These are phyloP conservation scores for Dactylellina parvicollis DNA, from an alignment of 2,329 filamentous ascomycete genomes.

Conservation along the genomic window DNA sequence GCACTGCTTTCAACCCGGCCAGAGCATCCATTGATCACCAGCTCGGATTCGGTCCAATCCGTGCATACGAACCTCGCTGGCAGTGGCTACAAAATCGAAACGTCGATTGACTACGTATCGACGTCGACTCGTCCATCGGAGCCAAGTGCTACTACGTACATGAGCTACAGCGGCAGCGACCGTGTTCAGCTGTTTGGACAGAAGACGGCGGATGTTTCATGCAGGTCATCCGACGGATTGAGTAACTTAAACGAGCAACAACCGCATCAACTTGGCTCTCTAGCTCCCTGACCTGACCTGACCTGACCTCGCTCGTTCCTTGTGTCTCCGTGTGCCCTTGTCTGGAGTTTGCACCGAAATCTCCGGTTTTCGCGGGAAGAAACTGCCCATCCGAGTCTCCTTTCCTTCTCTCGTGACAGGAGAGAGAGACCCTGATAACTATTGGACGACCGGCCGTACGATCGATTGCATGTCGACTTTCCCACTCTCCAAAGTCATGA, in stretches of 20 bases:
- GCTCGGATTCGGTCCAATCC: background rate
- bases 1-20: background rate
- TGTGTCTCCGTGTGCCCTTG: slow-evolving; percentile 8
- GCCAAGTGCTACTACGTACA: too few species aligned
- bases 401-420: slow-evolving; percentile 13
- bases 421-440: background rate
- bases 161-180: too few species aligned
- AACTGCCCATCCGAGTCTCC: slow-evolving; percentile 9
- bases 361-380: slow-evolving; percentile 46
- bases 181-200: background rate
- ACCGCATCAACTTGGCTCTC: slow-evolving; percentile 44
- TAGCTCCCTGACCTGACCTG: slow-evolving; percentile 20
- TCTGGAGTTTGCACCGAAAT: slow-evolving; percentile 47
- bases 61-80: background rate
- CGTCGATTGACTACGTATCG: too few species aligned
- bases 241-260: slow-evolving; percentile 54
- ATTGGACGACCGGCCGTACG: slow-evolving; percentile 4
- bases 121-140: too few species aligned
- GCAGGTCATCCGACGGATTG: slow-evolving; percentile 52
- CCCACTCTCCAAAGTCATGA: slow-evolving; percentile 23
- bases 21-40: background rate
- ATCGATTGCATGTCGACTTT: background rate
- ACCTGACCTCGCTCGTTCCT: slow-evolving; percentile 31
- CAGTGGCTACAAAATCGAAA: background rate
- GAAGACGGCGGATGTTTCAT: slow-evolving; percentile 34